phyloP scores from a whole-genome alignment of 805 yeast genomes.

The Metschnikowia vanudenii region DNA sequence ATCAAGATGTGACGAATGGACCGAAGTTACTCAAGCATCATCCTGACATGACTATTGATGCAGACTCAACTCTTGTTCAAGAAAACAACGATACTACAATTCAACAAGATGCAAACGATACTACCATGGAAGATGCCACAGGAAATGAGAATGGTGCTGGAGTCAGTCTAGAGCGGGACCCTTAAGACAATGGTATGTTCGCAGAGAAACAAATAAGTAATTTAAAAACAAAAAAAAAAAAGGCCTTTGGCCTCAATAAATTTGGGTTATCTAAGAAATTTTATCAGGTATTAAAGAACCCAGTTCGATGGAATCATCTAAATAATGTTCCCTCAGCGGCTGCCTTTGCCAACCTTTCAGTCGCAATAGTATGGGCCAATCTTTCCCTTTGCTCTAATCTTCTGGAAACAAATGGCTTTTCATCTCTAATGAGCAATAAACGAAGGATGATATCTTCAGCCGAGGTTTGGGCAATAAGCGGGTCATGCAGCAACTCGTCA shows the following conservation, averaged over 20 bases:
- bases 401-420: constrained; percentile 54
- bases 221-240: neutral
- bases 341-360: constrained; percentile 50
- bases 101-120: constrained; percentile 49
- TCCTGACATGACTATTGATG: constrained; percentile 35
- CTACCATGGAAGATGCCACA: constrained; percentile 42
- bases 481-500: constrained; percentile 28
- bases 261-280: neutral
- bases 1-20: constrained; percentile 2
- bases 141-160: constrained; percentile 23
- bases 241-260: too few species aligned
- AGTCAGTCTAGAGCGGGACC: neutral
- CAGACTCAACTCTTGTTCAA: constrained; percentile 49
- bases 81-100: constrained; percentile 47
- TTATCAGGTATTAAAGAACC: neutral
- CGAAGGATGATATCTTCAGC: constrained; percentile 73
- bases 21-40: constrained; percentile 10
- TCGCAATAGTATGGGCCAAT: constrained; percentile 52
- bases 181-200: neutral
- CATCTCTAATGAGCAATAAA: constrained; percentile 64
- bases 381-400: constrained; percentile 63
- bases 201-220: neutral
- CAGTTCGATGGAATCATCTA: neutral
- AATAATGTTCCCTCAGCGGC: constrained; percentile 40
- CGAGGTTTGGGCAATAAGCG: constrained; percentile 35